Percentiles rank a stretch among this genome's conserved stretches.
These are phyloP conservation scores for Vanrija humicola DNA, from an alignment of 1,284 basidiomycete genomes.

Conservation along the genomic window DNA sequence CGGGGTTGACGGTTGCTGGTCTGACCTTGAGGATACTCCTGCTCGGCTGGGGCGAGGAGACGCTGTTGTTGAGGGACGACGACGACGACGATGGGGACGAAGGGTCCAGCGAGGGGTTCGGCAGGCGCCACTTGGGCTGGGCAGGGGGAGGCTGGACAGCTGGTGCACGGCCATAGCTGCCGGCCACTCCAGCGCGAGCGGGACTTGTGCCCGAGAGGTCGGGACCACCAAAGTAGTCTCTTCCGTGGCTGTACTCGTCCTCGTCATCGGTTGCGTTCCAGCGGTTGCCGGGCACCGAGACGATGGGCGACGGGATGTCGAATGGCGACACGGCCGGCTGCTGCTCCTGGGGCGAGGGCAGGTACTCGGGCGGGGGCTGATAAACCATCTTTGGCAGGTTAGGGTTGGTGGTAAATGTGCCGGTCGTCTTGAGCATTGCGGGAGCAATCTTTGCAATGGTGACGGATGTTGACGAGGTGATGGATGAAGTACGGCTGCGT, in stretches of 20 bases:
- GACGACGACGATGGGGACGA: conserved; percentile 23
- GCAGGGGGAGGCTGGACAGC: conserved; percentile 37
- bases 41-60: conserved; percentile 26
- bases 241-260: conserved; percentile 53
- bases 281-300: conserved; percentile 35
- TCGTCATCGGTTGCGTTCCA: conserved; percentile 46
- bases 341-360: conserved; percentile 20
- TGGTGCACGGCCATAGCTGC: conserved; percentile 20
- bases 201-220: conserved; percentile 46
- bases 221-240: conserved; percentile 62
- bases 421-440: conserved; percentile 77
- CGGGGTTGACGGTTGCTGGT: conserved; percentile 19
- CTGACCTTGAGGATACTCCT: conserved; percentile 47
- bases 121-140: conserved; percentile 46
- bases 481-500: conserved; percentile 25
- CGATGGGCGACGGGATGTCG: conserved; percentile 41
- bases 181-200: neutral
- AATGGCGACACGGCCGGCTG: conserved; percentile 8
- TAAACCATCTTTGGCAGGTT: conserved; percentile 62
- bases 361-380: conserved; percentile 57
- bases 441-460: conserved; percentile 95
- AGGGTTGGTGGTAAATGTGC: conserved; percentile 33
- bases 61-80: conserved; percentile 25
- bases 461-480: conserved; percentile 49
- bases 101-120: conserved; percentile 26